Evolutionary conservation across 768 basidiomycete species (phyloP).

Genomic region (Phlebiopsis flavidoalba): DNA sequence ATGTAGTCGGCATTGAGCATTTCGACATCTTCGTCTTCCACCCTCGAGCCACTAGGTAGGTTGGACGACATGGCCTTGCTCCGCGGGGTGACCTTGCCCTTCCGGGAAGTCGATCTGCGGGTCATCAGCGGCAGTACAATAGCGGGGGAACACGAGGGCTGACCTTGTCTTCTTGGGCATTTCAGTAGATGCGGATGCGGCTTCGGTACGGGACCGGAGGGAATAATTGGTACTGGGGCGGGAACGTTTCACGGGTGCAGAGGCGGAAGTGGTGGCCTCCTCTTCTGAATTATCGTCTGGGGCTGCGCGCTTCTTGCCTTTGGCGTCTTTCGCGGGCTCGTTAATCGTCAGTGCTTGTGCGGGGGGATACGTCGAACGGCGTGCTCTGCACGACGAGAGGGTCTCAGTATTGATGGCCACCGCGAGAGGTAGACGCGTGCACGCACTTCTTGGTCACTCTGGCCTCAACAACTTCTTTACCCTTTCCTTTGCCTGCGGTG

Average conservation of each 20-base stretch:
- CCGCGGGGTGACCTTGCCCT: conserved; percentile 47
- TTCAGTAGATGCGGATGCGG: conserved; percentile 33
- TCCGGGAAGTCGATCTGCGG: conserved; percentile 42
- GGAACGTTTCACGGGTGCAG: conserved; percentile 57
- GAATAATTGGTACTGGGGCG: conserved; percentile 54
- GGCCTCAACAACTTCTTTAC: conserved; percentile 49
- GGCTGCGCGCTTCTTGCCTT: conserved; percentile 91
- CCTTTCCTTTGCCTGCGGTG: conserved; percentile 53
- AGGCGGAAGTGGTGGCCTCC: conserved; percentile 41
- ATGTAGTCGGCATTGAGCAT: conserved; percentile 67
- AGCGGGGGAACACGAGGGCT: conserved; percentile 4
- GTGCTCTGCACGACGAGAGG: conserved; percentile 38
- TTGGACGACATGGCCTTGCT: conserved; percentile 39
- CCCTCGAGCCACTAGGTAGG: conserved; percentile 56
- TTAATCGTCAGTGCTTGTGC: conserved; percentile 54
- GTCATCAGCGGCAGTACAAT: conserved; percentile 11
- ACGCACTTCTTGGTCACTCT: conserved; percentile 62
- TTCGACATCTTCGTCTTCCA: conserved; percentile 69
- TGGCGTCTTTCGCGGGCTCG: conserved; percentile 70
- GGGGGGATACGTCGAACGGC: conserved; percentile 47
- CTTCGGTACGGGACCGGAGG: conserved; percentile 54
- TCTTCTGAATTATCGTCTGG: conserved; percentile 68
- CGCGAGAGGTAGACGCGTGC: conserved; percentile 15
- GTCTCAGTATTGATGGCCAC: not conserved
- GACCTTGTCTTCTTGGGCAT: conserved; percentile 82